phyloP scores from a whole-genome alignment of 148 eudicot species.

The Mesembryanthemum crystallinum region DNA sequence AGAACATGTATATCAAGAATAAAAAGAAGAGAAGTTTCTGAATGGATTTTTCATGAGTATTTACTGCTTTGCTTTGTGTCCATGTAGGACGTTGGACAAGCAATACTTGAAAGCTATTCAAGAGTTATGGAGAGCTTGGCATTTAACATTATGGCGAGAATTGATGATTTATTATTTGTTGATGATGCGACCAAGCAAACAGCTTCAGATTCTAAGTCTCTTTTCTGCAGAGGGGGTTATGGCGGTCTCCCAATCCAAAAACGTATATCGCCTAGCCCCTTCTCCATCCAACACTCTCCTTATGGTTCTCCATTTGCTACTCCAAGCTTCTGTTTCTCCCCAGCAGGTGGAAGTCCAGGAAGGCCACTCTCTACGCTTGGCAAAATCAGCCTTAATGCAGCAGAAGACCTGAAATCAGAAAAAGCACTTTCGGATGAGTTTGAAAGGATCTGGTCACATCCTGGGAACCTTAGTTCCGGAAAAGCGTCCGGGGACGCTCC shows the following conservation, averaged over 20 bases:
- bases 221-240: conserved; percentile 69
- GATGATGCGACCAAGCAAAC: conserved; percentile 76
- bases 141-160: conserved; percentile 87
- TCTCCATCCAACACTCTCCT: conserved; percentile 85
- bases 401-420: conserved; percentile 27
- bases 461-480: conserved; percentile 32
- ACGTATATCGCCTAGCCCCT: conserved; percentile 86
- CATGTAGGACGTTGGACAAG: conserved; percentile 88
- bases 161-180: conserved; percentile 60
- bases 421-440: conserved; percentile 24
- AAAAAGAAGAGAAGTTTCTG: neutral
- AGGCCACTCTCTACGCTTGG: conserved; percentile 41
- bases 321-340: conserved; percentile 82
- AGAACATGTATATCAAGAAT: neutral
- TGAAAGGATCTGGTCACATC: conserved; percentile 37
- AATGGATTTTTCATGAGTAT: neutral
- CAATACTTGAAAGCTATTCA: conserved; percentile 98
- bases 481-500: conserved; percentile 32
- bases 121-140: conserved; percentile 98
- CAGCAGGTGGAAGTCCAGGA: conserved; percentile 64
- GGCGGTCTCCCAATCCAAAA: conserved; percentile 74
- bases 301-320: conserved; percentile 83
- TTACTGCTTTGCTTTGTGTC: neutral
- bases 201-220: conserved; percentile 52
- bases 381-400: conserved; percentile 25